These are phyloP conservation scores for Colletotrichum kahawae DNA, from an alignment of 2,329 filamentous ascomycete species.

Conservation along the genomic window DNA sequence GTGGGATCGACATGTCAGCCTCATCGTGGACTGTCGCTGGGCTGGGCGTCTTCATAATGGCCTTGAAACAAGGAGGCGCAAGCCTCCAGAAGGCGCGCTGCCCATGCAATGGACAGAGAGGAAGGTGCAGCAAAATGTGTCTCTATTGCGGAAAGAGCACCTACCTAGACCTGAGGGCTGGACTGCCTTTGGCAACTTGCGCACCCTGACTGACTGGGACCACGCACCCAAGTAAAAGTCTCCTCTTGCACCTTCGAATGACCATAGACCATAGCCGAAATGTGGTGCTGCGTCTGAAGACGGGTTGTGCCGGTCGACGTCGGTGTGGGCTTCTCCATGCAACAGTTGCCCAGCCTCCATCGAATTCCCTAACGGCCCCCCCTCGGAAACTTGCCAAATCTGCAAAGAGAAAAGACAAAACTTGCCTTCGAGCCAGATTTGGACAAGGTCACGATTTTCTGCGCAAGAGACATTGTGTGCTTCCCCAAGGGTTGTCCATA, in stretches of 20 bases:
- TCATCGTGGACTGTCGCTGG: rapidly evolving
- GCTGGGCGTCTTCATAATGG: not conserved
- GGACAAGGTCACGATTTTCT: not conserved
- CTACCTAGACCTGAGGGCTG: not conserved
- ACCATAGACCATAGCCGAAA: too few relatives aligned
- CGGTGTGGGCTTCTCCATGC: not conserved
- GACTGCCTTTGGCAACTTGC: not conserved
- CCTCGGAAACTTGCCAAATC: not conserved
- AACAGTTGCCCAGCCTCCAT: not conserved
- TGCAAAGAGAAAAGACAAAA: not conserved
- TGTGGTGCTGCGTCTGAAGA: not conserved
- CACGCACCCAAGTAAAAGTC: not conserved
- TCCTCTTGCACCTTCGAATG: not conserved
- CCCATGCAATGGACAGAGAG: not conserved
- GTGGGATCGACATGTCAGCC: not conserved
- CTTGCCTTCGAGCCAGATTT: not conserved
- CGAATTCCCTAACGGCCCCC: not conserved
- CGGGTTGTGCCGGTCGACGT: not conserved
- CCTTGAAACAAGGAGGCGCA: not conserved
- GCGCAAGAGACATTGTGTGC: not conserved
- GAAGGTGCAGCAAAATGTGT: not conserved
- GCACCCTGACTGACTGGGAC: not conserved
- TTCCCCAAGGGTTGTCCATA: not conserved
- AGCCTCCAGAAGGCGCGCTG: not conserved
- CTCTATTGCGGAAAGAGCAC: not conserved